phyloP scores from a whole-genome alignment of 2,329 filamentous ascomycete genomes.

The Hymenoscyphus repandus region DNA sequence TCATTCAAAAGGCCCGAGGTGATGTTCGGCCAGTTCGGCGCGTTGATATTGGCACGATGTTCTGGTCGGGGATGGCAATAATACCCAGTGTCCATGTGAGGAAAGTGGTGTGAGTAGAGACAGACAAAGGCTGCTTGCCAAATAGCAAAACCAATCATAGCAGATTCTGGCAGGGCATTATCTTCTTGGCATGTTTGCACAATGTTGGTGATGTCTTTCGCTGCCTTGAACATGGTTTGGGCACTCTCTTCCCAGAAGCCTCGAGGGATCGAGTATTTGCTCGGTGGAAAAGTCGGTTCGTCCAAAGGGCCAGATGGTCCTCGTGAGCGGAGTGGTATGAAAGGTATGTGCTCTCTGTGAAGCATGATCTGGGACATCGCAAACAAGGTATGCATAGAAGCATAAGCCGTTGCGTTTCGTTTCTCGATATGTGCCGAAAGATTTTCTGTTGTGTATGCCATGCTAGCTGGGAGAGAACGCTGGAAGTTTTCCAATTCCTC shows the following conservation, averaged over 20 bases:
- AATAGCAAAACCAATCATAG: slow-evolving; percentile 60
- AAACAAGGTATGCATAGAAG: slow-evolving; percentile 61
- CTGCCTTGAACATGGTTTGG: slow-evolving; percentile 56
- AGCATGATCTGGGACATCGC: slow-evolving; percentile 63
- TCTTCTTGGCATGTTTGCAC: slow-evolving; percentile 56
- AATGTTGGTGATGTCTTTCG: slow-evolving; percentile 58
- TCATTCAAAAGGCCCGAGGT: slow-evolving; percentile 45
- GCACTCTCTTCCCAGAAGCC: slow-evolving; percentile 61
- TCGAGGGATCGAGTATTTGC: slow-evolving; percentile 40
- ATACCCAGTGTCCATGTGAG: slow-evolving; percentile 60
- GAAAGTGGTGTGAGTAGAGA: slow-evolving; percentile 62
- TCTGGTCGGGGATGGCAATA: slow-evolving; percentile 39
- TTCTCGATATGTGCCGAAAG: slow-evolving; percentile 61
- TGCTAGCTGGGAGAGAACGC: slow-evolving; percentile 43
- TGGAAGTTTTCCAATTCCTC: slow-evolving; percentile 49
- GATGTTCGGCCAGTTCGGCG: slow-evolving; percentile 32
- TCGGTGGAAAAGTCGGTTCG: slow-evolving; percentile 46
- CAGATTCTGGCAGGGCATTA: slow-evolving; percentile 58
- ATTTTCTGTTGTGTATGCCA: slow-evolving; percentile 55
- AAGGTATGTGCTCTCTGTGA: slow-evolving; percentile 64
- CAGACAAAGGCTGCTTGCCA: slow-evolving; percentile 63
- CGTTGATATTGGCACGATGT: background rate
- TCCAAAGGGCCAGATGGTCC: slow-evolving; percentile 53
- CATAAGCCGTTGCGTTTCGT: slow-evolving; percentile 58
- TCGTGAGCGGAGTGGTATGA: slow-evolving; percentile 51